These are phyloP conservation scores for Solanum clarkiae DNA, from an alignment of 257 asterid species.

Conservation along the genomic window DNA sequence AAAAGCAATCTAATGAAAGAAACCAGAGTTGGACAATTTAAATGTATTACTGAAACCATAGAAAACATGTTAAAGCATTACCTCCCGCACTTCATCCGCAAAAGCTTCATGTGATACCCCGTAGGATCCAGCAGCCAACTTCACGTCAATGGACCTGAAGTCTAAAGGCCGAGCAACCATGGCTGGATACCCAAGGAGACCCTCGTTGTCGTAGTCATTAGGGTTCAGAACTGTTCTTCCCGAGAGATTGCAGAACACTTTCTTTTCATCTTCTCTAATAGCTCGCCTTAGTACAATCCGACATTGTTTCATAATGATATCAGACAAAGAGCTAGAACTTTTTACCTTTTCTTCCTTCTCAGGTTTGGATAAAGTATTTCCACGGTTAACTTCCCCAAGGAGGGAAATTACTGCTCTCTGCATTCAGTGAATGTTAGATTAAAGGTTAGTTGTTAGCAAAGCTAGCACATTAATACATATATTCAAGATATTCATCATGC, in stretches of 20 bases:
- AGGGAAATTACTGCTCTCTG: slow-evolving; percentile 93
- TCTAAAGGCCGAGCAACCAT: slow-evolving; percentile 92
- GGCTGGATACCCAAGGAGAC: slow-evolving; percentile 81
- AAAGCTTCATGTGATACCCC: slow-evolving; percentile 89
- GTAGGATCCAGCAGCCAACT: slow-evolving; percentile 85
- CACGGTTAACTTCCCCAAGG: slow-evolving; percentile 43
- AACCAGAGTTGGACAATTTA: not conserved
- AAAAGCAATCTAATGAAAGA: not conserved
- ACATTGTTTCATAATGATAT: slow-evolving; percentile 73
- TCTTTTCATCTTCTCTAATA: slow-evolving; percentile 61
- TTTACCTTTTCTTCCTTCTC: slow-evolving; percentile 62
- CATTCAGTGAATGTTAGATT: slow-evolving; percentile 11
- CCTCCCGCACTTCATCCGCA: slow-evolving; percentile 92
- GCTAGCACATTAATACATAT: not conserved
- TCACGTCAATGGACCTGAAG: slow-evolving; percentile 85
- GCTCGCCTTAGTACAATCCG: slow-evolving; percentile 70
- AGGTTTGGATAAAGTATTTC: slow-evolving; percentile 39
- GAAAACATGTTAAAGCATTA: slow-evolving; percentile 8
- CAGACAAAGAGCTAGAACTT: slow-evolving; percentile 34
- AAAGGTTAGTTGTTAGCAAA: not conserved
- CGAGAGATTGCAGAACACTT: slow-evolving; percentile 80
- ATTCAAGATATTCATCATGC: not conserved
- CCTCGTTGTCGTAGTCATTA: slow-evolving; percentile 70
- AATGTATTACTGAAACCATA: not conserved
- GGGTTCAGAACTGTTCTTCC: slow-evolving; percentile 58